Evolutionary conservation across 768 basidiomycete species (phyloP).

Genomic region (Amylocystis lapponica): DNA sequence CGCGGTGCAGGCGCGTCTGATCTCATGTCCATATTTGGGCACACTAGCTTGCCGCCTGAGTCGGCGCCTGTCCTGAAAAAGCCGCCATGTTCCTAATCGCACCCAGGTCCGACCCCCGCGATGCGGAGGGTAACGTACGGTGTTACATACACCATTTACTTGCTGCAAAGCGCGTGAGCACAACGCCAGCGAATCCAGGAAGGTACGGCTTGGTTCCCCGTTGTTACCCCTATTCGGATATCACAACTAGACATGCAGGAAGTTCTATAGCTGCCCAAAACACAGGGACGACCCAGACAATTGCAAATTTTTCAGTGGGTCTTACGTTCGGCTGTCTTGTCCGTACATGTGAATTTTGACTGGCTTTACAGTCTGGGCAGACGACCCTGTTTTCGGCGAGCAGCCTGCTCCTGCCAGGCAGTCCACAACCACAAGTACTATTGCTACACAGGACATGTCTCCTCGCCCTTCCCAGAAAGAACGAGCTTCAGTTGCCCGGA

Average conservation of each 20-base stretch:
- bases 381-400: conserved; percentile 11
- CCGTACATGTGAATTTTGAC: neutral
- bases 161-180: conserved; percentile 21
- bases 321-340: conserved; percentile 5
- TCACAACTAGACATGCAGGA: conserved; percentile 10
- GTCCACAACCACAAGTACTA: neutral
- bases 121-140: conserved; percentile 25
- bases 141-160: conserved; percentile 29
- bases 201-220: conserved; percentile 27
- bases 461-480: conserved; percentile 4
- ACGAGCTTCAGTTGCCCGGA: conserved; percentile 5
- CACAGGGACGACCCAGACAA: conserved; percentile 15
- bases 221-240: neutral
- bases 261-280: conserved; percentile 35
- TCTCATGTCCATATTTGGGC: too few relatives aligned
- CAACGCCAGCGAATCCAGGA: conserved; percentile 23
- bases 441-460: neutral
- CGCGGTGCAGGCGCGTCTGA: neutral
- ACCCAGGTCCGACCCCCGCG: conserved; percentile 25
- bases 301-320: conserved; percentile 35
- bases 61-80: too few relatives aligned
- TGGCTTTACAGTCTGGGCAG: conserved; percentile 25
- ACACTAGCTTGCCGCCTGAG: too few relatives aligned
- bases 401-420: neutral
- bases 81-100: too few relatives aligned